These are phyloP conservation scores for Schizochytrium sp. DNA, from an alignment of 108 stramenopile genomes.

Conservation along the genomic window DNA sequence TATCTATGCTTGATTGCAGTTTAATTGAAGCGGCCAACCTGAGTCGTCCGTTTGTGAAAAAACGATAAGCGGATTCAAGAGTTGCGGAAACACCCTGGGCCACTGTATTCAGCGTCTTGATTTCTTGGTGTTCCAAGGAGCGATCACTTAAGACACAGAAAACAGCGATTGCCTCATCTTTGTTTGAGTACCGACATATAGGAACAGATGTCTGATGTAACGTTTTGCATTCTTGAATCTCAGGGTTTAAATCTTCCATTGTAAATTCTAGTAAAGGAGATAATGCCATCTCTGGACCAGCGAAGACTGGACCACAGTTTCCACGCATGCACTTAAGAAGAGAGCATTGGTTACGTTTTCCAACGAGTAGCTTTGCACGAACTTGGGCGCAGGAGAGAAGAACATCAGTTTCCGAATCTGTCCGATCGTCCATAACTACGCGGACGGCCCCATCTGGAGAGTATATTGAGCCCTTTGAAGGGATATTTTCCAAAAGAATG, in stretches of 20 bases:
- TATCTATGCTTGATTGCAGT: neutral
- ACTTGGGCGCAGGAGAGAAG: neutral
- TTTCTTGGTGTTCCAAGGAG: neutral
- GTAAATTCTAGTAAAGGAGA: neutral
- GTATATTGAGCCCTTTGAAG: neutral
- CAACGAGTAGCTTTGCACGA: conserved; percentile 1
- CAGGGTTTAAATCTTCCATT: neutral
- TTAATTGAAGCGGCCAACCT: neutral
- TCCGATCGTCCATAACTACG: conserved; percentile 40
- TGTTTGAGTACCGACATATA: neutral
- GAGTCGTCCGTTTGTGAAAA: neutral
- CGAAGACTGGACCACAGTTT: neutral
- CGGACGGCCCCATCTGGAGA: neutral
- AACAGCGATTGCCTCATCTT: neutral
- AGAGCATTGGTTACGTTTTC: neutral
- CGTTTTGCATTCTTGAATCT: neutral
- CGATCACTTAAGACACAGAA: neutral
- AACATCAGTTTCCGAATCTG: neutral
- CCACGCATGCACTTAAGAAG: neutral
- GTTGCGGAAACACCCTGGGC: neutral
- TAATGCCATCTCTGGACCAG: neutral
- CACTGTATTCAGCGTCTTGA: neutral
- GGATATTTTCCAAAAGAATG: neutral
- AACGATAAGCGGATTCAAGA: neutral
- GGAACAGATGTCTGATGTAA: neutral